Base-by-base conservation (phyloP, 352 stramenopile species). In the Phytophthora foliorum region DNA sequence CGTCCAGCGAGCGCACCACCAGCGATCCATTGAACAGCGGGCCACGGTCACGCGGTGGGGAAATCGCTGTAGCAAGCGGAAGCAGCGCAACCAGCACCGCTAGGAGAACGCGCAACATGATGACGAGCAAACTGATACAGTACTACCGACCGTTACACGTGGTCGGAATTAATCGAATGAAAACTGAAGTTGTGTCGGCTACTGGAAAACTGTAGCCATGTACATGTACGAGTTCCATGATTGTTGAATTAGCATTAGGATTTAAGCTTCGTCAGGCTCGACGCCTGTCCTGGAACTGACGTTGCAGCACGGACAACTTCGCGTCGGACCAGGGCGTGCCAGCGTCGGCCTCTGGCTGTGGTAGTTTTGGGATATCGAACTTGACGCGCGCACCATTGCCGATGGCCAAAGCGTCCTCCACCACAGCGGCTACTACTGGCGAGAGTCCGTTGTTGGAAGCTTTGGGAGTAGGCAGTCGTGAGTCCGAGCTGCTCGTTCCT, bases 341-440 rank as follows among this genome's bases (percentile, higher is more conserved):
- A 3, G 69, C 74, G 31, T 91, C 85, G 8, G 63, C 62, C 4
- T 92, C 84, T 11, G 73, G 73, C 48, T 94, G 87, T 16, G 82
- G 83, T n/a, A 93, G 74, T 61, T 90, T 93, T 16, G 86, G 84
- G 51, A 94, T 94, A 22, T 93, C 81, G 27, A 92, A 93, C 34
- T 74, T 78, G 55, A 72, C 67, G 6, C 79, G 77, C 34, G 64
- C 76, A 0, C 63, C 60, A 14, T 67, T 75, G 63, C 72, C 42
- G 16, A 74, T 59, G 0, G 63, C 57, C 22, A 84, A 44, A 25
- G 77, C 53, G 31, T 86, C 74, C 31, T 80, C 66, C 10, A 79
- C 42, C 11, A 73, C 59, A 2, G 71, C 51, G 21, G 70, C 49
- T 8, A 66, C 69, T 13, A 74, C 63, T 31, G 63, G 45, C 25